Base-by-base conservation (phyloP, 305 asterid species). In the Solanum hybrid region DNA sequence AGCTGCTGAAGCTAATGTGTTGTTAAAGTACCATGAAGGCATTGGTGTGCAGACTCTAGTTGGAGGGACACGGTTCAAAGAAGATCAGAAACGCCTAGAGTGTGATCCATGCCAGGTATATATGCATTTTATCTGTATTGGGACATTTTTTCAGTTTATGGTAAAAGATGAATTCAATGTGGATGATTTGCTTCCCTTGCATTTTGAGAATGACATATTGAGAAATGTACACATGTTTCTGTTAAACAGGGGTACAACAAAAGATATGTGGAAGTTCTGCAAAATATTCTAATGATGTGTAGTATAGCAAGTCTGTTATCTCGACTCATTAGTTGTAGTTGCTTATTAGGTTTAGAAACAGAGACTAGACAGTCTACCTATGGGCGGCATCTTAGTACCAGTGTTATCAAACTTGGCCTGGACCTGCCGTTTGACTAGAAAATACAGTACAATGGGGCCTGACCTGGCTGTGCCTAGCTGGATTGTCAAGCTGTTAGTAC, bases 41-140 rank as follows among this genome's bases (percentile, higher is more conserved):
- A 92, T 97, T 88, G 96, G 98, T 36, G 97, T 96, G 91, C 98
- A 93, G 88, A 93, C 98, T 64, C 94, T 97, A 91, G 94, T 95
- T 69, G 99, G 99, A 86, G 99, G 99, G 89, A 96, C 98, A 85
- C 95, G 99, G 69, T 96, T 95, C 90, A 96, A 96, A 92, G 95
- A 91, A 24, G 99, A 96, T 88, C 96, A 95, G 88, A 94, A 90
- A 90, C 95, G 96, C 69, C 91, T 97, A 40, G 98, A 96, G 89
- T 93, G 95, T 5, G 95, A 94, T 60, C 98, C 98, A 34, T 93
- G 93, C 91, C 99, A 96, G 96, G 99, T 95, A 93, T 88, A 75
- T 89, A 88, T 78, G 37, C 80, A 71, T 56, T 40, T 85, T 79
- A 37, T 72, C 56, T 73, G 56, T 85, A 87, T 31, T 8, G 27